phyloP scores from a whole-genome alignment of 352 stramenopile species.

The Pythium phragmitis region DNA sequence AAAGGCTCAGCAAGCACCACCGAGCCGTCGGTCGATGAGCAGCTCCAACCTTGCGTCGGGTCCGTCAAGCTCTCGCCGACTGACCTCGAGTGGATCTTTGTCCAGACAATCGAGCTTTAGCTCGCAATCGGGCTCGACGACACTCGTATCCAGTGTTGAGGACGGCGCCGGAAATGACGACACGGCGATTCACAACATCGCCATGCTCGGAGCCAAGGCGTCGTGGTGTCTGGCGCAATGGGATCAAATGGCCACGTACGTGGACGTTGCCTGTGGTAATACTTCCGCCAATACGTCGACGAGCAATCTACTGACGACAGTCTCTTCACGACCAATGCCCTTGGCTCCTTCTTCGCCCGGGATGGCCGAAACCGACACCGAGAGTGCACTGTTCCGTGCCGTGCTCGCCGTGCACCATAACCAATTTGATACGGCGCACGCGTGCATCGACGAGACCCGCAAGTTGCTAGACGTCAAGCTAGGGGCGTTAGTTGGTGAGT shows the following conservation, averaged over 20 bases:
- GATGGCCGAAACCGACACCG: constrained; percentile 22
- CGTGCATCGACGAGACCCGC: constrained; percentile 94
- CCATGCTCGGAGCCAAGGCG: constrained; percentile 80
- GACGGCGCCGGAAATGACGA: constrained; percentile 33
- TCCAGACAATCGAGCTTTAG: constrained; percentile 29
- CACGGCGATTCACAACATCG: constrained; percentile 55
- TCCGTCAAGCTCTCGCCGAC: constrained; percentile 3
- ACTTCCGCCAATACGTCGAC: background rate
- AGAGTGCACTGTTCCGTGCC: constrained; percentile 65
- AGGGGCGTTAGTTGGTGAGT: constrained; percentile 96
- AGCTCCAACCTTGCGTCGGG: background rate
- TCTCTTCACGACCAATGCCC: constrained; percentile 1
- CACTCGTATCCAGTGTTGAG: constrained; percentile 1
- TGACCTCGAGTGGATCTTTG: constrained; percentile 19
- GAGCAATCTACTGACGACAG: background rate
- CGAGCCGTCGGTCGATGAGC: constrained; percentile 15
- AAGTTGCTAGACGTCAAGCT: constrained; percentile 95
- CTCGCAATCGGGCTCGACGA: constrained; percentile 6
- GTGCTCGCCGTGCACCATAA: constrained; percentile 93
- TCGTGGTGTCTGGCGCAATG: constrained; percentile 85
- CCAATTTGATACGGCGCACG: constrained; percentile 90
- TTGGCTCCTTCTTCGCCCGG: constrained; percentile 1
- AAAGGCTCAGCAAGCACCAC: constrained; percentile 10
- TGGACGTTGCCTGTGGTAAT: constrained; percentile 45
- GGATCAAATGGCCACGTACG: constrained; percentile 82